Evolutionary conservation across 1,139 yeast species (phyloP).

Genomic region (Suhomyces maxii): DNA sequence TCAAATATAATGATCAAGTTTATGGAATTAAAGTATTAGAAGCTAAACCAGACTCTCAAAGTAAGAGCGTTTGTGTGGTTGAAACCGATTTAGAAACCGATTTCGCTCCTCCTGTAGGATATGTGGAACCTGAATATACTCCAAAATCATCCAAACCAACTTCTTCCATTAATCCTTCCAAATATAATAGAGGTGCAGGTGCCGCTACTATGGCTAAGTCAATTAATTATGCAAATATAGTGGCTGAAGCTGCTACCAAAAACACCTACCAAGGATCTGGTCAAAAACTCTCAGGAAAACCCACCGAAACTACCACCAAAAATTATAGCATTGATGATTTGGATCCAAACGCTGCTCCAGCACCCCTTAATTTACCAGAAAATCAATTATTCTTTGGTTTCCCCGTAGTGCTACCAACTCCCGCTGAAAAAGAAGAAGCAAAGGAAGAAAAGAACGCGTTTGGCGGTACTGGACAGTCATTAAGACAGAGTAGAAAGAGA

Average conservation of each 20-base stretch:
- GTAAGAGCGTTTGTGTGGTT: conserved; percentile 82
- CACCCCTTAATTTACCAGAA: conserved; percentile 70
- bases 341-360: conserved; percentile 61
- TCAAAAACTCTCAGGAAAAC: conserved; percentile 69
- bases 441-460: conserved; percentile 38
- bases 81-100: conserved; percentile 97
- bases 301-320: conserved; percentile 21
- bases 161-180: conserved; percentile 33
- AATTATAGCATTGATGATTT: conserved; percentile 36
- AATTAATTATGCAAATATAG: conserved; percentile 65
- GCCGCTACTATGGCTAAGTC: conserved; percentile 80
- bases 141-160: conserved; percentile 29
- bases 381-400: conserved; percentile 94
- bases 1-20: conserved; percentile 79
- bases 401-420: conserved; percentile 74
- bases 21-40: conserved; percentile 85
- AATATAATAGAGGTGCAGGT: conserved; percentile 45
- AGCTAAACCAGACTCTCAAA: conserved; percentile 72
- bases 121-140: conserved; percentile 79
- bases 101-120: conserved; percentile 98
- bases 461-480: conserved; percentile 65
- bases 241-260: conserved; percentile 37
- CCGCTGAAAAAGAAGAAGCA: conserved; percentile 40
- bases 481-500: conserved; percentile 74
- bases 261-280: conserved; percentile 63